Evolutionary conservation across 1,284 basidiomycete species (phyloP).

Genomic region (Trametes pubescens): DNA sequence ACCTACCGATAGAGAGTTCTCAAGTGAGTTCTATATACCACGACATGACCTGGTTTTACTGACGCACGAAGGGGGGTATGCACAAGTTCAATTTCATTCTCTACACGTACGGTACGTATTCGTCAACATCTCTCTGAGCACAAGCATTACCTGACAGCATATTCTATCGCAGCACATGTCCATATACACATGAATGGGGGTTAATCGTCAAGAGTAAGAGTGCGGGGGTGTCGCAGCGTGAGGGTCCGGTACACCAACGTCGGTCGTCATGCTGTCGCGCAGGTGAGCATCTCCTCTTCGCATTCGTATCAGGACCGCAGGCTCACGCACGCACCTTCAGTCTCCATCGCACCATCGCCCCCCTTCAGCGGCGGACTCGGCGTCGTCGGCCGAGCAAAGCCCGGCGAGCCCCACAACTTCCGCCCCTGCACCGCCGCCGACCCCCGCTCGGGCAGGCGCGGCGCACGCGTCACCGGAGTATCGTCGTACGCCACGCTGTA

Average conservation of each 20-base stretch:
- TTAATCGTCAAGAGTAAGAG: neutral
- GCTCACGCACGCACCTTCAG: constrained; percentile 31
- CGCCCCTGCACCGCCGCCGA: constrained; percentile 21
- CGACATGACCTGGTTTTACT: neutral
- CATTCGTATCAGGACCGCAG: neutral
- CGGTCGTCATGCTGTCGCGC: constrained; percentile 20
- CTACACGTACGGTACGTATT: constrained; percentile 30
- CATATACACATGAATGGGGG: constrained; percentile 2
- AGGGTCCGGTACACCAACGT: constrained; percentile 12
- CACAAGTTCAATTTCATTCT: constrained; percentile 17
- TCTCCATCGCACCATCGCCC: constrained; percentile 25
- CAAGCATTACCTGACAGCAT: constrained; percentile 30
- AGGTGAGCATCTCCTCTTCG: neutral
- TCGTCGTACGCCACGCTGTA: constrained; percentile 40
- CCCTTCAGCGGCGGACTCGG: constrained; percentile 15
- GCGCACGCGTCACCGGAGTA: constrained; percentile 43
- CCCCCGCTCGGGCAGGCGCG: constrained; percentile 25
- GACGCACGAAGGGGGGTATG: neutral
- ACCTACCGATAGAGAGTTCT: neutral
- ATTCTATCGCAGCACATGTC: constrained; percentile 26
- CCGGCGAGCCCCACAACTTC: constrained; percentile 38
- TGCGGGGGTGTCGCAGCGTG: constrained; percentile 20
- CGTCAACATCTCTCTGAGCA: constrained; percentile 16
- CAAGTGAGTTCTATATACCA: neutral
- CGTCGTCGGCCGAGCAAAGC: constrained; percentile 27